phyloP scores from a whole-genome alignment of 1,139 yeast genomes.

The Debaryomyces udenii region DNA sequence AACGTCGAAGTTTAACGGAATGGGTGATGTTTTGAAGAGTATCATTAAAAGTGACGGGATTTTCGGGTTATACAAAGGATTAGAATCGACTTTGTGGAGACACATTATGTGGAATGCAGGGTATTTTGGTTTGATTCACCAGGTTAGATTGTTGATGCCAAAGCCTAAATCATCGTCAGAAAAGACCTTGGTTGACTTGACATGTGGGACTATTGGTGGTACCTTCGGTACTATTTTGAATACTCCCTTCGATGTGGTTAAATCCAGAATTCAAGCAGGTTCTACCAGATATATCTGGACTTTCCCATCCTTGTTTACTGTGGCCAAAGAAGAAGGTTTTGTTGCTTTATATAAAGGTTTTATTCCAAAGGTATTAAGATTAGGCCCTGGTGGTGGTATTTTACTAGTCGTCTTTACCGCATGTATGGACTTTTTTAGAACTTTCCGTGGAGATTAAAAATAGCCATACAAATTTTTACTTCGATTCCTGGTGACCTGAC shows the following conservation, averaged over 20 bases:
- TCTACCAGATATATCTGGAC: conserved; percentile 91
- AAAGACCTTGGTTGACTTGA: conserved; percentile 81
- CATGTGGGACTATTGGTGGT: conserved; percentile 96
- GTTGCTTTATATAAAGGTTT: conserved; percentile 90
- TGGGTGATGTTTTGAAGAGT: conserved; percentile 77
- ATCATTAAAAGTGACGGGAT: conserved; percentile 77
- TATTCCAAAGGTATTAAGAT: conserved; percentile 93
- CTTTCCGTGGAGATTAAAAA: conserved; percentile 43
- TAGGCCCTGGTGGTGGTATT: conserved; percentile 99
- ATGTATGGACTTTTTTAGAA: conserved; percentile 92
- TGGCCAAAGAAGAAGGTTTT: conserved; percentile 88
- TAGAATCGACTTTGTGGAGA: conserved; percentile 97
- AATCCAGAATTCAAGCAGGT: conserved; percentile 94
- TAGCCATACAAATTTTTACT: not conserved
- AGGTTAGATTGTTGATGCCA: conserved; percentile 79
- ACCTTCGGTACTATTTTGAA: conserved; percentile 90
- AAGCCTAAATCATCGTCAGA: conserved; percentile 67
- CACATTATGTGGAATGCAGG: conserved; percentile 98
- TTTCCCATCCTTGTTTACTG: conserved; percentile 72
- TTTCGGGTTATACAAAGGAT: conserved; percentile 86
- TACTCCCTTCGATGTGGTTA: conserved; percentile 98
- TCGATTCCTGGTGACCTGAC: too few species aligned
- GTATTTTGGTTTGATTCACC: conserved; percentile 93
- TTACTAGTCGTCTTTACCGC: conserved; percentile 92
- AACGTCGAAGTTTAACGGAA: conserved; percentile 79